Percentiles rank a stretch among this genome's conserved stretches.
phyloP scores from a whole-genome alignment of 2,329 filamentous ascomycete genomes.

The Aspergillus uvarum region DNA sequence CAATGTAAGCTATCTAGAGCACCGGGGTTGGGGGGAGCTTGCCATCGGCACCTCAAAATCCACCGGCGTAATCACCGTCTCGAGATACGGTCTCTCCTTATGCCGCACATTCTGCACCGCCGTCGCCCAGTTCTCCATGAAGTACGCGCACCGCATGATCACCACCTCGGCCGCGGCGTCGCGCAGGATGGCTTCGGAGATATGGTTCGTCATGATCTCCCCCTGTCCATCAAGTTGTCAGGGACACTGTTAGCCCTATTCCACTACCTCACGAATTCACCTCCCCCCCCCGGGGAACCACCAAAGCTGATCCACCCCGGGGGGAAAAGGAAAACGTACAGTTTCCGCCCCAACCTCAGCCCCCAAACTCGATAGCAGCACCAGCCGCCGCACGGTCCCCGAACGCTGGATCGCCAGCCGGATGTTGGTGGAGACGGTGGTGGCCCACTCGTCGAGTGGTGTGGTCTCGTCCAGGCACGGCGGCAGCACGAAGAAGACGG shows the following conservation, averaged over 20 bases:
- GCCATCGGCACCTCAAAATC: conserved; percentile 19
- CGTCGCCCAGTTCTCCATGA: conserved; percentile 21
- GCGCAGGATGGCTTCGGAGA: conserved; percentile 13
- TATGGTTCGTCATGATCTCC: conserved; percentile 19
- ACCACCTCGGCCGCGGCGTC: conserved; percentile 14
- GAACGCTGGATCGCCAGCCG: conserved; percentile 8
- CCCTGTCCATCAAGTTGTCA: conserved; percentile 4
- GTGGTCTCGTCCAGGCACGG: conserved; percentile 6
- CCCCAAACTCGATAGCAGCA: conserved; percentile 16
- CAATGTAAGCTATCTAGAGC: no score
- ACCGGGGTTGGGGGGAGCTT: not conserved
- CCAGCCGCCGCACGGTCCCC: conserved; percentile 12
- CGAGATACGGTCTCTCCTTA: conserved; percentile 9
- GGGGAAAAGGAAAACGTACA: conserved; percentile 1
- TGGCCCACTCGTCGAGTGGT: conserved; percentile 11
- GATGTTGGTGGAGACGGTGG: conserved; percentile 9
- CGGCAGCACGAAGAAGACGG: conserved; percentile 16
- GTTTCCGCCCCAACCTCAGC: conserved; percentile 14
- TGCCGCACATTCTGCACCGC: not conserved
- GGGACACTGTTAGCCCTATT: no score
- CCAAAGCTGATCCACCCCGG: no score
- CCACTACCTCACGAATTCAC: no score
- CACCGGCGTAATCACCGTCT: conserved; percentile 13
- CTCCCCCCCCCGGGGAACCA: no score
- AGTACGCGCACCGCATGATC: conserved; percentile 16